These are phyloP conservation scores for Fusarium pseudograminearum DNA, from an alignment of 2,329 filamentous ascomycete species.

Conservation along the genomic window DNA sequence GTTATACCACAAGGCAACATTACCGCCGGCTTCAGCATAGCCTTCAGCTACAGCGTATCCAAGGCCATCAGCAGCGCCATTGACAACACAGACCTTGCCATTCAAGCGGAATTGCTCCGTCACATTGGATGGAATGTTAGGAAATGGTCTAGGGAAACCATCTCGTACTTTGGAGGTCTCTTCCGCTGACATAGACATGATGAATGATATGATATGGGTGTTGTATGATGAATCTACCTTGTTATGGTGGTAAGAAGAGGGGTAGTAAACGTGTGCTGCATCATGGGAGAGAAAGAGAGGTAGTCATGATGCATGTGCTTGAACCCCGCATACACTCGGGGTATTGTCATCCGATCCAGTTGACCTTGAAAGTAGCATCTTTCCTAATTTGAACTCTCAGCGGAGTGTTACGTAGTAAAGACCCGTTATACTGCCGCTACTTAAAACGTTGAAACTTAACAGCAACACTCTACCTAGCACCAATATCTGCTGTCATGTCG, in stretches of 20 bases:
- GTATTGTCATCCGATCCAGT: conserved; percentile 13
- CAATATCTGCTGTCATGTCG: background rate
- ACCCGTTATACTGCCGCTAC: no score
- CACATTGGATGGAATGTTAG: conserved; percentile 53
- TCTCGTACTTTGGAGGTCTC: conserved; percentile 40
- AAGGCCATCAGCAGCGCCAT: conserved; percentile 60
- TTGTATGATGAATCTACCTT: background rate
- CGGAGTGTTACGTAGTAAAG: no score
- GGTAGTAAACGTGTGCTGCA: background rate
- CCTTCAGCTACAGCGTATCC: conserved; percentile 59
- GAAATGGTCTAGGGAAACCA: conserved; percentile 46
- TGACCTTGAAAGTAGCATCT: background rate
- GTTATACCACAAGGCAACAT: conserved; percentile 55
- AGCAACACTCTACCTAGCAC: background rate
- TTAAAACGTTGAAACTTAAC: background rate
- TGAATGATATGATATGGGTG: background rate
- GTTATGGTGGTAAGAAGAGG: conserved; percentile 13
- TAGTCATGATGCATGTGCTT: background rate
- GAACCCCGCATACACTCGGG: conserved; percentile 26
- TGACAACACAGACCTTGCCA: conserved; percentile 58
- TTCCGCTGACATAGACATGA: conserved; percentile 48
- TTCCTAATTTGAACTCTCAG: background rate
- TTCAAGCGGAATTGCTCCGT: conserved; percentile 58
- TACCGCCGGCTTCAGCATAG: conserved; percentile 59
- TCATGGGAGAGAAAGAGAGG: background rate